Percentiles rank a stretch among this genome's conserved stretches.
These are phyloP conservation scores for Lachnellula cervina DNA, from an alignment of 2,329 filamentous ascomycete species.

Conservation along the genomic window DNA sequence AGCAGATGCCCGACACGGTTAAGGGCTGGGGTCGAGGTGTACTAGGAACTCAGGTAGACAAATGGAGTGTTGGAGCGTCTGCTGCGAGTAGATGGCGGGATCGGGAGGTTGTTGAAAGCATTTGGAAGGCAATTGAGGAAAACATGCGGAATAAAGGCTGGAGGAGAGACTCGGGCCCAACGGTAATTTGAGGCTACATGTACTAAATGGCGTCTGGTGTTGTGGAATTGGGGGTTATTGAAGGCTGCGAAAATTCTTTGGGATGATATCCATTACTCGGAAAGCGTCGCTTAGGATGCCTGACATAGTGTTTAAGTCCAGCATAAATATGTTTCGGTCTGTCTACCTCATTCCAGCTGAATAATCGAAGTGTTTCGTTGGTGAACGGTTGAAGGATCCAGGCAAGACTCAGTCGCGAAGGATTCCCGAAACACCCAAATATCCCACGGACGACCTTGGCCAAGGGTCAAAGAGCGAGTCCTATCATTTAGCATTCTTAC, in stretches of 20 bases:
- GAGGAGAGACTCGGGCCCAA: conserved; percentile 64
- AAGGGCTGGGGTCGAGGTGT: conserved; percentile 84
- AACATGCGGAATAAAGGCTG: conserved; percentile 85
- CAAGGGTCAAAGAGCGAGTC: not conserved
- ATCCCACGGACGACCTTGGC: not conserved
- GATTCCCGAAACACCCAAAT: too few relatives aligned
- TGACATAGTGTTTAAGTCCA: not conserved
- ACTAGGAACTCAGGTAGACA: conserved; percentile 73
- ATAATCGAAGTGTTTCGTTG: not conserved
- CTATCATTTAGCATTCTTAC: not conserved
- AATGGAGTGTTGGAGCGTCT: conserved; percentile 58
- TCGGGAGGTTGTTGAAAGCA: conserved; percentile 83
- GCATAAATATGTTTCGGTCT: not conserved
- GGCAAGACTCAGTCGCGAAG: not conserved
- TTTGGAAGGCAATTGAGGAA: conserved; percentile 85
- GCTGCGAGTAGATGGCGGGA: conserved; percentile 66
- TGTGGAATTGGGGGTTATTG: not conserved
- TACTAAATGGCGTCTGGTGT: conserved; percentile 11
- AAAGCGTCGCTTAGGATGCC: not conserved
- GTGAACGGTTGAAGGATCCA: too few relatives aligned
- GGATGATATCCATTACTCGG: not conserved
- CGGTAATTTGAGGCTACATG: conserved; percentile 10
- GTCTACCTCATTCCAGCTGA: not conserved
- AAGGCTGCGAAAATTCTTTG: not conserved
- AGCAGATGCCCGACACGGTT: conserved; percentile 71